A percentile compares a stretch with the other conserved stretches of the same genome.
Evolutionary conservation across 441 rosid genomes (phyloP).

Genomic region (Gossypium schwendimanii): DNA sequence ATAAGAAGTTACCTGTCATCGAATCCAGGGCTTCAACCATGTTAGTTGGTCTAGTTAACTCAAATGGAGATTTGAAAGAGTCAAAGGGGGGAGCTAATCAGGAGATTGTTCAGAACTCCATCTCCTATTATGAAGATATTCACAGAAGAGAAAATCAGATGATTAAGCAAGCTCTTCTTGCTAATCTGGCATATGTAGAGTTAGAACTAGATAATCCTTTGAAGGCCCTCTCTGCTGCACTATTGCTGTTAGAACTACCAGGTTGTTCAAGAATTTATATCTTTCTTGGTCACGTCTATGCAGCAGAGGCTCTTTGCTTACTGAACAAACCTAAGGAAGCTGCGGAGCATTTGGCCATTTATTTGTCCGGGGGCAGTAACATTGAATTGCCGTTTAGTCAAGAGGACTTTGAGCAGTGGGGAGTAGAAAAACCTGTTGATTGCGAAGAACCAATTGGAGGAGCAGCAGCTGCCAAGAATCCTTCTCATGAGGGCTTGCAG

Average conservation of each 20-base stretch:
- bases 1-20: conserved; percentile 25
- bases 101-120: conserved; percentile 59
- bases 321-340: conserved; percentile 77
- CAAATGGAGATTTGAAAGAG: conserved; percentile 66
- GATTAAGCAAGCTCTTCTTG: conserved; percentile 66
- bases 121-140: conserved; percentile 44
- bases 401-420: conserved; percentile 69
- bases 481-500: conserved; percentile 32
- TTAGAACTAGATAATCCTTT: conserved; percentile 80
- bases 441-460: conserved; percentile 50
- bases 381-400: conserved; percentile 57
- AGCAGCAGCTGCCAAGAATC: conserved; percentile 27
- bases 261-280: conserved; percentile 63
- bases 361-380: conserved; percentile 49
- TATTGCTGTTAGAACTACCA: conserved; percentile 60
- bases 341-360: conserved; percentile 58
- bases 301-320: conserved; percentile 91
- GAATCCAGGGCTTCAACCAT: conserved; percentile 38
- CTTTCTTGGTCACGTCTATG: conserved; percentile 77
- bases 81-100: conserved; percentile 55
- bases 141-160: conserved; percentile 44
- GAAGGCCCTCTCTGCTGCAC: conserved; percentile 61
- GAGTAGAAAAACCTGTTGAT: conserved; percentile 41
- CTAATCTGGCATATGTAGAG: conserved; percentile 70
- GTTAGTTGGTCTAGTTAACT: conserved; percentile 28